Conservation (phyloP, 371 early-diverging fungal genomes). For the Mortierella sp. region DNA sequence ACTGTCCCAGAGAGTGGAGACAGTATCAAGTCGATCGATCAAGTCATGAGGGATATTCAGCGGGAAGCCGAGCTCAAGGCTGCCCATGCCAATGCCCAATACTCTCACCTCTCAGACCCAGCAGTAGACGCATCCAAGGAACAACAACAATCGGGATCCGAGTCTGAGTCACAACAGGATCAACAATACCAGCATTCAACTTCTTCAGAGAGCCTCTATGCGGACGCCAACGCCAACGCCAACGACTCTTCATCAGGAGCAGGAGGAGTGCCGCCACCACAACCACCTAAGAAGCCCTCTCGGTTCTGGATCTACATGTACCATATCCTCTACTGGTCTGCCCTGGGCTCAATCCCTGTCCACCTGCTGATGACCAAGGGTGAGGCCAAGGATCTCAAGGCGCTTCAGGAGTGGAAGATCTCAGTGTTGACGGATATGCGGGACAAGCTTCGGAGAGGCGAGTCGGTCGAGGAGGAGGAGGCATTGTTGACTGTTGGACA, state of each 20-base stretch:
- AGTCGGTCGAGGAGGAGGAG: constrained; percentile 50
- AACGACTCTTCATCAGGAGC: neutral
- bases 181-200: neutral
- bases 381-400: constrained; percentile 37
- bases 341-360: constrained; percentile 43
- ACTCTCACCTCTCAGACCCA: neutral
- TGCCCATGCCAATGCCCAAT: neutral
- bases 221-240: neutral
- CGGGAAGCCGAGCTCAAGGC: constrained; percentile 12
- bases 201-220: neutral
- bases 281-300: constrained; percentile 18
- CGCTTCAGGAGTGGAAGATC: constrained; percentile 54
- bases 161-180: neutral
- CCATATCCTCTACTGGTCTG: constrained; percentile 35
- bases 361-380: constrained; percentile 44
- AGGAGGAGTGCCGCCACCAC: constrained; percentile 12
- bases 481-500: constrained; percentile 42
- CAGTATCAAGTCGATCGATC: constrained; percentile 41
- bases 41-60: constrained; percentile 38
- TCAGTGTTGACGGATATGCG: constrained; percentile 51
- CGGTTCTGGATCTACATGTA: constrained; percentile 45
- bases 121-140: constrained; percentile 2
- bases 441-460: constrained; percentile 48
- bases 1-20: constrained; percentile 3
- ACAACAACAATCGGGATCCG: neutral